Percentiles rank a stretch among this genome's conserved stretches.
These are phyloP conservation scores for Russula brevipes DNA, from an alignment of 768 basidiomycete species.

Conservation along the genomic window DNA sequence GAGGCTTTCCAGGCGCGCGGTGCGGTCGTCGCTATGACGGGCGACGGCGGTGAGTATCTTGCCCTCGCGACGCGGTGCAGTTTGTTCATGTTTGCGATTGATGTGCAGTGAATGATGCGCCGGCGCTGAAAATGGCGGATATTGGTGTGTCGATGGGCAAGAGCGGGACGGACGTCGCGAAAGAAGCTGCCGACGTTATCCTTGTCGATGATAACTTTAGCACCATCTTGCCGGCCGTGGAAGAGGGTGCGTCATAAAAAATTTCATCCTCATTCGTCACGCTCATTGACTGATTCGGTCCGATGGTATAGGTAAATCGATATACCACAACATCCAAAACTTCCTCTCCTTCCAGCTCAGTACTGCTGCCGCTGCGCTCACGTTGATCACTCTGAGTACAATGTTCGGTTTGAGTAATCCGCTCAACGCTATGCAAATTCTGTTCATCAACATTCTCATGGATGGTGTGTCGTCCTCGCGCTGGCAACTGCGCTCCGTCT, in stretches of 20 bases:
- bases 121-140: constrained; percentile 95
- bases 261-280: neutral
- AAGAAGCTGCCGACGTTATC: constrained; percentile 96
- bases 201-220: constrained; percentile 96
- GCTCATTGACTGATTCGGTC: constrained; percentile 17
- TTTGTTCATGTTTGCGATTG: constrained; percentile 2
- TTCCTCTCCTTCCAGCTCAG: constrained; percentile 96
- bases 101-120: constrained; percentile 82
- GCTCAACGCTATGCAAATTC: constrained; percentile 95
- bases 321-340: constrained; percentile 98
- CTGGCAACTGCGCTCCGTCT: too few species aligned
- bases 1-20: constrained; percentile 89
- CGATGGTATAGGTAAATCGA: constrained; percentile 69
- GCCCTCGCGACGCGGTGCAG: neutral
- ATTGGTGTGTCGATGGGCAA: constrained; percentile 98
- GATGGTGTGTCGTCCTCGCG: constrained; percentile 54
- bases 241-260: constrained; percentile 60
- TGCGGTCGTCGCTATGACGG: constrained; percentile 94
- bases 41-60: constrained; percentile 72
- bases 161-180: constrained; percentile 97
- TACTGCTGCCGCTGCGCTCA: constrained; percentile 92
- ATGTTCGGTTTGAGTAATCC: constrained; percentile 87
- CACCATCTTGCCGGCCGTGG: constrained; percentile 89
- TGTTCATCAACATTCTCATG: constrained; percentile 99
- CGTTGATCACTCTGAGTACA: constrained; percentile 93